Conservation (phyloP, 2,329 filamentous ascomycete species). For the Apiospora saccharicola region DNA sequence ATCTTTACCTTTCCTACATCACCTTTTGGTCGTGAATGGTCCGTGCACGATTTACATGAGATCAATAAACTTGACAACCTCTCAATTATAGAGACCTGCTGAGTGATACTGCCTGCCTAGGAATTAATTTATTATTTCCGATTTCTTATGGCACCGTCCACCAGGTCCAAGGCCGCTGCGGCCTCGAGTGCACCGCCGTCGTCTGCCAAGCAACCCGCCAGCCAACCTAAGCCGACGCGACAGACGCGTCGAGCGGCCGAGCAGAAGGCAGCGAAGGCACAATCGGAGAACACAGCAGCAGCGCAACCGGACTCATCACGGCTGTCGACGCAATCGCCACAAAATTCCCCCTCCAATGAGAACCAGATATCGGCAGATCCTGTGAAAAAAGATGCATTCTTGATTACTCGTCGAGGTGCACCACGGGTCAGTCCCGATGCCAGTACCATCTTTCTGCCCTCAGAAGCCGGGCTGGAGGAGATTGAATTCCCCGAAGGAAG, state of each 20-base stretch:
- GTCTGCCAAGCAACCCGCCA: neutral
- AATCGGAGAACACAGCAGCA: neutral
- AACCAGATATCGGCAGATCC: neutral
- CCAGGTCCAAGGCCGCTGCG: neutral
- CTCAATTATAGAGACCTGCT: neutral
- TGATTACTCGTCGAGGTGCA: conserved; percentile 4
- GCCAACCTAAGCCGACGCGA: neutral
- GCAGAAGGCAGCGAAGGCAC: neutral
- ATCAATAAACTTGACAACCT: neutral
- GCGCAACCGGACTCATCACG: neutral
- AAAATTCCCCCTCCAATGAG: neutral
- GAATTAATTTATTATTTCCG: neutral
- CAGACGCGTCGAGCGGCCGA: neutral
- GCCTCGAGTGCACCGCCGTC: neutral
- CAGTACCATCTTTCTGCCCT: neutral
- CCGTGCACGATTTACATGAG: neutral
- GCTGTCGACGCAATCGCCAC: neutral
- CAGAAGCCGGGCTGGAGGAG: neutral
- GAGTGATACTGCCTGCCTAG: neutral
- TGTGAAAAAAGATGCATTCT: neutral
- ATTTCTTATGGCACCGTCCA: neutral
- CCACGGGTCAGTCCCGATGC: neutral
- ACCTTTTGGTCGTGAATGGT: neutral
- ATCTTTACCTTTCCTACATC: neutral
- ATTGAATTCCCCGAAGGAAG: neutral